A percentile compares a stretch with the other conserved stretches of the same genome.
Evolutionary conservation across 495 filamentous ascomycete genomes (phyloP).

Genomic region (Penicillium roqueforti): DNA sequence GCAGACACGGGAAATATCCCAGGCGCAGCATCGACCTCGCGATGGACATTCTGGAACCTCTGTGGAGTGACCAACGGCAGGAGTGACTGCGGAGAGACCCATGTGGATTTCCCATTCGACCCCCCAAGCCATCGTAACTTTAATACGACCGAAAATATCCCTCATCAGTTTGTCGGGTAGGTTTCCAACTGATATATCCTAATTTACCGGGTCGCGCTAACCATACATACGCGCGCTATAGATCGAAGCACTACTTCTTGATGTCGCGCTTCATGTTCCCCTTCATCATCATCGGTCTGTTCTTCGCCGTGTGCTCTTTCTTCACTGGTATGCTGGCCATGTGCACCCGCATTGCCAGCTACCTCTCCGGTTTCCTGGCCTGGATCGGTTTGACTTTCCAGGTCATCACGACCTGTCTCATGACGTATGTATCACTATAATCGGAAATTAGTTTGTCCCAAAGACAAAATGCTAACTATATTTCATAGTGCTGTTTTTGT

Average conservation of each 20-base stretch:
- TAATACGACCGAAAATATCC: conserved; percentile 51
- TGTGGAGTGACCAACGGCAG: conserved; percentile 52
- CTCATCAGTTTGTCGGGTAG: conserved; percentile 52
- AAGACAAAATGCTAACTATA: conserved; percentile 15
- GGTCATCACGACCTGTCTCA: conserved; percentile 56
- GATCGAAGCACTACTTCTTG: conserved; percentile 59
- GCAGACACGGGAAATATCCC: conserved; percentile 67
- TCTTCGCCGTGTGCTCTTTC: conserved; percentile 58
- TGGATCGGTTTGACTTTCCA: conserved; percentile 59
- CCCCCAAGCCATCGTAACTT: conserved; percentile 58
- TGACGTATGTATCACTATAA: conserved; percentile 58
- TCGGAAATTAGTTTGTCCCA: neutral
- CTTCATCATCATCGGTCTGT: conserved; percentile 65
- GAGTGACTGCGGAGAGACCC: conserved; percentile 52
- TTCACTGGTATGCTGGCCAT: conserved; percentile 59
- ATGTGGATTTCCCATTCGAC: conserved; percentile 62
- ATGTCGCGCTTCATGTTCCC: conserved; percentile 66
- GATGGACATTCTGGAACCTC: conserved; percentile 90
- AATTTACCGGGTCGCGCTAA: conserved; percentile 2
- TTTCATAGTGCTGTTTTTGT: conserved; percentile 64
- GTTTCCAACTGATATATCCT: conserved; percentile 5
- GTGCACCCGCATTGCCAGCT: conserved; percentile 57
- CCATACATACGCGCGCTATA: conserved; percentile 13
- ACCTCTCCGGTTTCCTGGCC: conserved; percentile 52
- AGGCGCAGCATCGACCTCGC: conserved; percentile 57